These are phyloP conservation scores for Wickerhamiella brachini DNA, from an alignment of 805 yeast species.

Conservation along the genomic window DNA sequence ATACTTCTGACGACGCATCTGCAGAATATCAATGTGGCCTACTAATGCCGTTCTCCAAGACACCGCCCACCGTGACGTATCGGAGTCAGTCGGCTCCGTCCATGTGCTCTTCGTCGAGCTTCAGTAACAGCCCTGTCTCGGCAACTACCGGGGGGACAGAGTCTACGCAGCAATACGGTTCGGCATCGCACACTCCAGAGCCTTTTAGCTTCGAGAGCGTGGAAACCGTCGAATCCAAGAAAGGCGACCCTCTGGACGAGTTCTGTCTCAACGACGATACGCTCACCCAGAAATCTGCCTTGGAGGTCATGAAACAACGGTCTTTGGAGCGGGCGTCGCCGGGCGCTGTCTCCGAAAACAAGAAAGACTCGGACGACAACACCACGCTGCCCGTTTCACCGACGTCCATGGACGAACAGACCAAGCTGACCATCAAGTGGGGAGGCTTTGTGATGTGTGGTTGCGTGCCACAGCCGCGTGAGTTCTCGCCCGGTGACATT, in stretches of 20 bases:
- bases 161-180: not conserved
- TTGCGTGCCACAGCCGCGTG: conserved; percentile 9
- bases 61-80: not conserved
- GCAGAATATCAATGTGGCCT: conserved; percentile 13
- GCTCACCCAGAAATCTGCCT: not conserved
- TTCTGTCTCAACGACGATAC: not conserved
- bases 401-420: not conserved
- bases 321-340: not conserved
- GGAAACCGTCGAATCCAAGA: not conserved
- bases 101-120: not conserved
- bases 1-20: conserved; percentile 9
- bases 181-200: not conserved
- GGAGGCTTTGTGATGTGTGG: conserved; percentile 22
- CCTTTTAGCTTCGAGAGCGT: not conserved
- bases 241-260: not conserved
- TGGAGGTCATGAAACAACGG: not conserved
- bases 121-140: not conserved
- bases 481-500: conserved; percentile 20
- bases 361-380: not conserved
- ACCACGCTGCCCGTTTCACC: not conserved
- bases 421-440: conserved; percentile 2
- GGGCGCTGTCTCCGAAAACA: not conserved
- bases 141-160: not conserved
- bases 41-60: conserved; percentile 14
- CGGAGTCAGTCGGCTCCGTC: not conserved